phyloP scores from a whole-genome alignment of 257 asterid genomes.

The Plantago ovata region DNA sequence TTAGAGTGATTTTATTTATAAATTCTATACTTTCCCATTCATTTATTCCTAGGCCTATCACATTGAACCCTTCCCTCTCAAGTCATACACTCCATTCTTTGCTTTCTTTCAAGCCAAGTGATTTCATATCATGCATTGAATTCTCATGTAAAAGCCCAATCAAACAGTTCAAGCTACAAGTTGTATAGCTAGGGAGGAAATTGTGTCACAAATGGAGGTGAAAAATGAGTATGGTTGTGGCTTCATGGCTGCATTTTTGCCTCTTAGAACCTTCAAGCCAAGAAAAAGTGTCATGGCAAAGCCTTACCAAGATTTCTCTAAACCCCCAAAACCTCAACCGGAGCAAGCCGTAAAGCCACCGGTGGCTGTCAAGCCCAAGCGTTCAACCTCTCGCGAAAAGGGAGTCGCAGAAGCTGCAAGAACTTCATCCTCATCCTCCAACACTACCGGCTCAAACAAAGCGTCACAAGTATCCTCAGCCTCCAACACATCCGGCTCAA shows the following conservation, averaged over 20 bases:
- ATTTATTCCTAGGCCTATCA: slow-evolving; percentile 21
- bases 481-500: no score
- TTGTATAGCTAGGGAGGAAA: slow-evolving; percentile 31
- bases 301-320: slow-evolving; percentile 16
- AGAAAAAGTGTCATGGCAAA: slow-evolving; percentile 21
- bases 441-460: slow-evolving; percentile 21
- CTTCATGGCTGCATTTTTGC: slow-evolving; percentile 36
- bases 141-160: not conserved
- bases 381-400: slow-evolving; percentile 12
- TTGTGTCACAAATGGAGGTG: slow-evolving; percentile 13
- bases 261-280: slow-evolving; percentile 20
- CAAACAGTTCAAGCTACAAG: slow-evolving; percentile 1
- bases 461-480: slow-evolving; percentile 25
- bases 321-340: slow-evolving; percentile 17
- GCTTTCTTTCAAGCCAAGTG: slow-evolving; percentile 9
- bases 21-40: slow-evolving; percentile 6
- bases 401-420: slow-evolving; percentile 17
- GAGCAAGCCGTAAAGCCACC: slow-evolving; percentile 8
- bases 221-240: slow-evolving; percentile 54
- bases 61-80: slow-evolving; percentile 38
- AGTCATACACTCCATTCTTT: slow-evolving; percentile 26
- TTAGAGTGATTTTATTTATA: slow-evolving; percentile 16
- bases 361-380: slow-evolving; percentile 16
- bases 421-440: slow-evolving; percentile 28
- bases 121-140: not conserved